Percentiles rank a stretch among this genome's conserved stretches.
phyloP scores from a whole-genome alignment of 2,329 filamentous ascomycete species.

The Cercospora brassicicola region DNA sequence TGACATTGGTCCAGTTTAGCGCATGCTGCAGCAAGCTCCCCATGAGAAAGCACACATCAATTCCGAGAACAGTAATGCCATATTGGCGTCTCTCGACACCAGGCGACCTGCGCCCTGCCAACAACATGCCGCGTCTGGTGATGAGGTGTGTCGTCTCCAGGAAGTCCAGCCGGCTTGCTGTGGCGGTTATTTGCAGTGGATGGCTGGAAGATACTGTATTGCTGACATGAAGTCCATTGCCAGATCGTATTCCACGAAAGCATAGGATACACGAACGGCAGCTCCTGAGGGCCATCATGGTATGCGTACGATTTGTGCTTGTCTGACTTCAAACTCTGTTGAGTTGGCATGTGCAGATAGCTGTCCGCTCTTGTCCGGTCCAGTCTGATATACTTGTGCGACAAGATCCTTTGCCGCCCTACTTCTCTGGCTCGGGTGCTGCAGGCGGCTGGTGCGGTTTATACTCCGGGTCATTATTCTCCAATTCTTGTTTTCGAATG shows the following conservation, averaged over 20 bases:
- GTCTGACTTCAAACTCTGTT: background rate
- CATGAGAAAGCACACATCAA: background rate
- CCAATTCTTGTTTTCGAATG: slow-evolving; percentile 59
- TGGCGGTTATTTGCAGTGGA: background rate
- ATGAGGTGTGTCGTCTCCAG: background rate
- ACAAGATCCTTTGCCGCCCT: background rate
- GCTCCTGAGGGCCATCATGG: background rate
- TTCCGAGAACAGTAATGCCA: background rate
- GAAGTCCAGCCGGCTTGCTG: background rate
- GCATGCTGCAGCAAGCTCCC: background rate
- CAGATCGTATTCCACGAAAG: background rate
- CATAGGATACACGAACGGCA: background rate
- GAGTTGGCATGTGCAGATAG: background rate
- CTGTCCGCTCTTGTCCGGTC: background rate
- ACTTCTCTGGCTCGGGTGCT: slow-evolving; percentile 12
- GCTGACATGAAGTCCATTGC: background rate
- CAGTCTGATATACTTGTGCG: background rate
- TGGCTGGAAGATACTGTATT: background rate
- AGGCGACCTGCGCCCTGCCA: background rate
- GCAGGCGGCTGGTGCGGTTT: slow-evolving; percentile 23
- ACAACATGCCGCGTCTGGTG: background rate
- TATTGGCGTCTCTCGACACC: background rate
- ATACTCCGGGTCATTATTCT: slow-evolving; percentile 47
- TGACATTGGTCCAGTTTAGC: too few relatives aligned
- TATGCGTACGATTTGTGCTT: background rate